These are phyloP conservation scores for Halteria grandinella DNA, from an alignment of 73 alveolate species.

Conservation along the genomic window DNA sequence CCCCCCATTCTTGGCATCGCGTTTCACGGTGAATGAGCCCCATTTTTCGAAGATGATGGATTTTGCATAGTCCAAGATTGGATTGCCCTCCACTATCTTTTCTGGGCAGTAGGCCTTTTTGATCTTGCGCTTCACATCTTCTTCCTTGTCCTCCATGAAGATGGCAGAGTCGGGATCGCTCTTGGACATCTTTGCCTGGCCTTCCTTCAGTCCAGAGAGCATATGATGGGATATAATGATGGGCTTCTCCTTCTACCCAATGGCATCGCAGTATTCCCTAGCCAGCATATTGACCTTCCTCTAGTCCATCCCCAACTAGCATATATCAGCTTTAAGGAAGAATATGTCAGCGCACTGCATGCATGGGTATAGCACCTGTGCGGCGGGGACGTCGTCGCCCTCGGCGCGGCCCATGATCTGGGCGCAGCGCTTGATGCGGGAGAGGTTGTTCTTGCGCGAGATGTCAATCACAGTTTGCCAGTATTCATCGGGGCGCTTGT, in stretches of 20 bases:
- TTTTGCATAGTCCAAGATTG: constrained; percentile 90
- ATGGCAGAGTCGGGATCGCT: constrained; percentile 98
- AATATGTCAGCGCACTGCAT: constrained; percentile 99
- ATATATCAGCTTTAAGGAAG: constrained; percentile 97
- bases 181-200: constrained; percentile 97
- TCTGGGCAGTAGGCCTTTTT: constrained; percentile 97
- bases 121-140: constrained; percentile 96
- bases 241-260: constrained; percentile 86
- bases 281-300: constrained; percentile 99
- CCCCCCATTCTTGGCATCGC: constrained; percentile 86
- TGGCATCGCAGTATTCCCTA: constrained; percentile 95
- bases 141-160: constrained; percentile 98
- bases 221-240: constrained; percentile 97
- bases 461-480: constrained; percentile 98
- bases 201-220: constrained; percentile 95
- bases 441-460: constrained; percentile 89
- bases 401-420: constrained; percentile 99
- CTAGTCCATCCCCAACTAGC: constrained; percentile 98
- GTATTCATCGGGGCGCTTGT: constrained; percentile 95
- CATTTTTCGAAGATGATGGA: constrained; percentile 85
- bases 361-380: constrained; percentile 98
- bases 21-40: constrained; percentile 68
- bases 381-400: constrained; percentile 93
- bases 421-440: constrained; percentile 95
- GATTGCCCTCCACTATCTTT: constrained; percentile 84